Base-by-base conservation (phyloP, 1,284 basidiomycete species). In the Sporisorium sorghi region DNA sequence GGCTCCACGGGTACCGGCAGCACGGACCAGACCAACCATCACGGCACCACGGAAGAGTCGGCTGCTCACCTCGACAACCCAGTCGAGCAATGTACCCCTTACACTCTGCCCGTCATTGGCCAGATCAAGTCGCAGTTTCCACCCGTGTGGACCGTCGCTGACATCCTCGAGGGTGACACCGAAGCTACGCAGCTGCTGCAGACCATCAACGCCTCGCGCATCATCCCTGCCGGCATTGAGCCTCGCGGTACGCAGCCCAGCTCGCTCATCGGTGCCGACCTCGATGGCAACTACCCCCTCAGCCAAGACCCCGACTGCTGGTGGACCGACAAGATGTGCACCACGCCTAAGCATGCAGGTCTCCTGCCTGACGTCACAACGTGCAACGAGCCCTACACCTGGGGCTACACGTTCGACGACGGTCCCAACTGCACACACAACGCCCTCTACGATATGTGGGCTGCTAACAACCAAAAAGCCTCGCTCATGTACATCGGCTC, bases 351-450 rank as follows among this genome's bases (percentile, higher is more conserved):
- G 37, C 46, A 61, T 21, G 32, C 60, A 4, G 58, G 55, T 19
- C 49, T 87, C 8, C 49, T 67, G 1, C 64, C 81, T 10, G 87
- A 88, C 62, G 65, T 87, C 10, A 83, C 82, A 8, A 19, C 54
- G 3, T 84, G 85, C 56, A 85, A 86, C 19, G 86, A 87, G 73
- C 86, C 87, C 0, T 64, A 80, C 19, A 87, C 87, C 0, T 88
- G 86, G 85, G 87, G 87, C n/a, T 82, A 86, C 30, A 86, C 86
- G 2, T 87, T 86, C 59, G 87, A 88, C 69, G 87, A 88, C 64
- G 87, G 82, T 10, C 85, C 82, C 11, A 82, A 82, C 66, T 83
- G 82, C 81, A 83, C 84, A 47, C 86, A 87, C 79, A 87, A 88
- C 50, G 87, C 85, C 0, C 85, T 88, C 54, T 88, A 88, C 79